Conservation (phyloP, 75 land plant species). For the Larix kaempferi region DNA sequence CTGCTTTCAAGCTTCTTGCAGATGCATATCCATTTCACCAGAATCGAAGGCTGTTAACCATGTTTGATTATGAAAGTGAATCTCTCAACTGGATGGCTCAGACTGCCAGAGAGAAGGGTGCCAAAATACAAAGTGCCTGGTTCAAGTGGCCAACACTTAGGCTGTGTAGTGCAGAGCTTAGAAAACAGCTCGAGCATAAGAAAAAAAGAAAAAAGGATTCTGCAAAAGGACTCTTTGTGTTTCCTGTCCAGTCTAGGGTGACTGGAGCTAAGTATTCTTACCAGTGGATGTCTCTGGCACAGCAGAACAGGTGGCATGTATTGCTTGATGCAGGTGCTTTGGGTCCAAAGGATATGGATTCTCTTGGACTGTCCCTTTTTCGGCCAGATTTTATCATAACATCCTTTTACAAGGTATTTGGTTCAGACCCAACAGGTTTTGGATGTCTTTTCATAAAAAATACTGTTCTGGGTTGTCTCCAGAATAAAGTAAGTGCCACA, state of each 20-base stretch:
- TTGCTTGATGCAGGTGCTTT: constrained; percentile 88
- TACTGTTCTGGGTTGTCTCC: constrained; percentile 42
- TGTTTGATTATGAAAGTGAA: constrained; percentile 82
- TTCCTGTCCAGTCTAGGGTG: constrained; percentile 82
- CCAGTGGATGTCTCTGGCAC: constrained; percentile 89
- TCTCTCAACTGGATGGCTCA: constrained; percentile 64
- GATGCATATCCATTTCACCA: constrained; percentile 79
- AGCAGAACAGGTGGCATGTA: constrained; percentile 93
- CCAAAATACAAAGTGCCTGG: constrained; percentile 47
- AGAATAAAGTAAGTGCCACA: constrained; percentile 33
- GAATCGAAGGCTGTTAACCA: constrained; percentile 58
- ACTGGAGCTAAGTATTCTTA: constrained; percentile 88
- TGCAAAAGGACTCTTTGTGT: constrained; percentile 77
- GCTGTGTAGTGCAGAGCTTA: constrained; percentile 53
- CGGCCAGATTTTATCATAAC: constrained; percentile 88
- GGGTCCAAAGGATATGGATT: constrained; percentile 92
- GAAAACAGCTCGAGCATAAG: constrained; percentile 43
- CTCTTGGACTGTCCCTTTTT: constrained; percentile 82
- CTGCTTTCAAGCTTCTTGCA: constrained; percentile 84
- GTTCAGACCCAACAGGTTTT: constrained; percentile 89
- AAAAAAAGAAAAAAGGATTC: constrained; percentile 50
- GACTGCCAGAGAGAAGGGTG: constrained; percentile 71
- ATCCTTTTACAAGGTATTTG: constrained; percentile 92
- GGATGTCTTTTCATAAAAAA: constrained; percentile 88
- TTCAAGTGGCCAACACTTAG: constrained; percentile 85